Evolutionary conservation across 225 moss, liverwort and hornwort genomes (phyloP).

Genomic region (Marchantia paleacea): DNA sequence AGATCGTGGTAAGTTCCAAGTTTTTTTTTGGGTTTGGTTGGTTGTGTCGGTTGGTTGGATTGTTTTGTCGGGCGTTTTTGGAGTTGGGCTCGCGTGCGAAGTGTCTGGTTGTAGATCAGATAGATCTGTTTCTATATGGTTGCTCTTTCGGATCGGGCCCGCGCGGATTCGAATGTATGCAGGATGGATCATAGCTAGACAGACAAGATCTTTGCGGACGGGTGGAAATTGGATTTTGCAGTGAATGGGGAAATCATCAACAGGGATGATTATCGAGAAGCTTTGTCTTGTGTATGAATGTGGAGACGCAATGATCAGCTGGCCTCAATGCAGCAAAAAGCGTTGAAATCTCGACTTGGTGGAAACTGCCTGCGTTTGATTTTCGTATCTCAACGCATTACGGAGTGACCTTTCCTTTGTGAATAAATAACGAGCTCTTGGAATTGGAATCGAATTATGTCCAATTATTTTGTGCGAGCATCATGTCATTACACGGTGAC

Average conservation of each 20-base stretch:
- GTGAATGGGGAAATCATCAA: not conserved
- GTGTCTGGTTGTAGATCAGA: not conserved
- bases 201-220: not conserved
- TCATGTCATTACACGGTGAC: not conserved
- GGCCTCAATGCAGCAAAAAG: no score
- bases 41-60: not conserved
- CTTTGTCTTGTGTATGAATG: not conserved
- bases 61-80: not conserved
- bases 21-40: not conserved
- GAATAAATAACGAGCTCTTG: not conserved
- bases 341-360: not conserved
- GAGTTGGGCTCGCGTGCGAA: not conserved
- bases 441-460: not conserved
- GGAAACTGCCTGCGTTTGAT: not conserved
- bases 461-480: not conserved
- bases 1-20: slow-evolving; percentile 15
- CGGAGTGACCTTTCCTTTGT: not conserved
- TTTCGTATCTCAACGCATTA: not conserved
- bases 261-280: not conserved
- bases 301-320: not conserved
- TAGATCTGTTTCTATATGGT: not conserved
- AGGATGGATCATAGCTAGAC: not conserved
- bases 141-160: not conserved
- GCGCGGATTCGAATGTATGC: not conserved
- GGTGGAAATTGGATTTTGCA: not conserved